These are phyloP conservation scores for Lolium multiflorum DNA, from an alignment of 176 grass and related monocot genomes.

Conservation along the genomic window DNA sequence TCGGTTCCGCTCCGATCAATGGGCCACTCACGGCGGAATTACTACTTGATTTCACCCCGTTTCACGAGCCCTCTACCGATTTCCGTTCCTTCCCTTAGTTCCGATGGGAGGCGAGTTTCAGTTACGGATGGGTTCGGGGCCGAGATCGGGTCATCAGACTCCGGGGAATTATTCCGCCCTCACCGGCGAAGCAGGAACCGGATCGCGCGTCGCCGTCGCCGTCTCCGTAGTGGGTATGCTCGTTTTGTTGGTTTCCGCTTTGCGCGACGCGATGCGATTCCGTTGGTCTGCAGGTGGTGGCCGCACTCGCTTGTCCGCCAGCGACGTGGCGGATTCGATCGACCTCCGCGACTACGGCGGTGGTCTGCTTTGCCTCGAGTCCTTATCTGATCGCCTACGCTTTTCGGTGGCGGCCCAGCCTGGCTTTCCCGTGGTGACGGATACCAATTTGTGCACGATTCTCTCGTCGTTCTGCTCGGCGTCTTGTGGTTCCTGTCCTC, in stretches of 20 bases:
- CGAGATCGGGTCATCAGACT: background rate
- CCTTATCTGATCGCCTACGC: background rate
- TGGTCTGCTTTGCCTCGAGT: too few species aligned
- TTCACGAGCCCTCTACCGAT: background rate
- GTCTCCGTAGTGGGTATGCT: background rate
- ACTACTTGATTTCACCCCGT: too few species aligned
- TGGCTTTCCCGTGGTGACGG: background rate
- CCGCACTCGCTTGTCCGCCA: background rate
- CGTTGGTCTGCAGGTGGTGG: background rate
- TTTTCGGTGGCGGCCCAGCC: background rate
- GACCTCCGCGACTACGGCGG: background rate
- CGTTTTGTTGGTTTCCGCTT: background rate
- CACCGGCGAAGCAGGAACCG: background rate
- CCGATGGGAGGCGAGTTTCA: background rate
- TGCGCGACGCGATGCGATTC: background rate
- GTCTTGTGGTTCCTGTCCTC: background rate
- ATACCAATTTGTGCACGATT: background rate
- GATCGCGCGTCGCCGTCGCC: constrained; percentile 9
- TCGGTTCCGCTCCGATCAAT: background rate
- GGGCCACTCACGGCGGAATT: background rate
- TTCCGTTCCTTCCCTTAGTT: background rate
- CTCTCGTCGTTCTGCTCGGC: background rate
- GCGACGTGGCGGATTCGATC: constrained; percentile 8
- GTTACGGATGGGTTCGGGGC: background rate
- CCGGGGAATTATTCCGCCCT: background rate